Base-by-base conservation (phyloP, 306 rosid species). In the Carpinus fangiana region DNA sequence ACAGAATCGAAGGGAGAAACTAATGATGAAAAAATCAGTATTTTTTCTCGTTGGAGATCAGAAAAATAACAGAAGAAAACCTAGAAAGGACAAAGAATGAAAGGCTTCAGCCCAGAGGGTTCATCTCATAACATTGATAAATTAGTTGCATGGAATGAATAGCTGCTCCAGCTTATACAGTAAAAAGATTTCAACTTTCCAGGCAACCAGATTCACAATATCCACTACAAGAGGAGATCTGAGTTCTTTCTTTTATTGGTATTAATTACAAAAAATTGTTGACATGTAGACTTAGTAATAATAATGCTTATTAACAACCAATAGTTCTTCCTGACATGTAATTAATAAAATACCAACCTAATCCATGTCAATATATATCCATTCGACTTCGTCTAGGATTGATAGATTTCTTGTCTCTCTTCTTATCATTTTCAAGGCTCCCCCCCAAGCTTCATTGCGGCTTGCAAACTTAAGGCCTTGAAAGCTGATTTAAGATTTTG, bases 121-220 rank as follows among this genome's bases (percentile, higher is more conserved):
- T 41, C 41, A 7, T 8, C 45, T 59, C 34, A 12, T 23, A 57
- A 4, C 34, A 59, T 20, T 59, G 36, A 59, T 59, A 59, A 59
- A 8, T 23, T 59, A 59, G n/a, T 23, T 23, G 36, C 65, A 59
- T 59, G 65, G 28, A 23, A 20, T 59, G 5, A 59, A 23, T 59
- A 23, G 65, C 65, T 59, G n/a, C 34, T 21, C 65, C 16, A 0
- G 12, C 65, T 45, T 65, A 51, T 14, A 69, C 45, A 36, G 18
- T 5, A 26, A 14, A 31, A 12, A 21, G 5, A 18, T 56, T 23
- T 65, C 72, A 76, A 73, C 60, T 61, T 82, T 48, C 73, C 50
- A 12, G 65, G 61, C 65, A 43, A 66, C 62, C 70, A 71, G 54
- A 72, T 41, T 65, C 66, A 45, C 50, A 62, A 70, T 36, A 28